These are phyloP conservation scores for Xylaria sp. DNA, from an alignment of 2,329 filamentous ascomycete species.

Conservation along the genomic window DNA sequence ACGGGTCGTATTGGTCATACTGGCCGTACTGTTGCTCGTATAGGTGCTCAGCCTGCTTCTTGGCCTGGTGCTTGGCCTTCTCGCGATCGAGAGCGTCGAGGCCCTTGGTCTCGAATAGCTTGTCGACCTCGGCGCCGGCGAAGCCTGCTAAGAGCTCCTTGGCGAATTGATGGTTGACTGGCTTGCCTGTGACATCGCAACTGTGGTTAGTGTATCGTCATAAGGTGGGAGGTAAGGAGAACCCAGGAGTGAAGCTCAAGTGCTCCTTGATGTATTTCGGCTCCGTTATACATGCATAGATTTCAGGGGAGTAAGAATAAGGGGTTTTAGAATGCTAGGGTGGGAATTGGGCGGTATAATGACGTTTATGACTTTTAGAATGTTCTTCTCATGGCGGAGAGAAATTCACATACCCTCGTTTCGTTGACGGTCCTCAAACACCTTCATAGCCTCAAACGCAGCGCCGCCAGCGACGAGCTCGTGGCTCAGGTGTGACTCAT, in stretches of 20 bases:
- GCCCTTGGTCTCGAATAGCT: conserved; percentile 78
- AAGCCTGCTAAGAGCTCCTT: conserved; percentile 81
- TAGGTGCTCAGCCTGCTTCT: conserved; percentile 66
- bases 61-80: conserved; percentile 68
- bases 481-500: conserved; percentile 75
- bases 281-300: background rate
- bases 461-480: conserved; percentile 81
- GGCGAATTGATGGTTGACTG: conserved; percentile 77
- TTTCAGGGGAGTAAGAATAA: no score
- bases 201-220: background rate
- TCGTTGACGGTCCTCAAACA: conserved; percentile 80
- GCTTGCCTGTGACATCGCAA: conserved; percentile 64
- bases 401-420: conserved; percentile 65
- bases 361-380: background rate
- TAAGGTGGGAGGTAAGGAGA: background rate
- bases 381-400: background rate
- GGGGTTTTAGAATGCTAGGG: background rate
- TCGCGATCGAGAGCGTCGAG: conserved; percentile 68
- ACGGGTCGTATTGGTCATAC: conserved; percentile 67
- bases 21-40: conserved; percentile 72
- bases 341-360: background rate
- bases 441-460: conserved; percentile 82
- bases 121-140: conserved; percentile 80
- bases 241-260: background rate
- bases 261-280: background rate